A percentile compares a stretch with the other conserved stretches of the same genome.
These are phyloP conservation scores for Mucuna pruriens DNA, from an alignment of 306 rosid genomes.

Conservation along the genomic window DNA sequence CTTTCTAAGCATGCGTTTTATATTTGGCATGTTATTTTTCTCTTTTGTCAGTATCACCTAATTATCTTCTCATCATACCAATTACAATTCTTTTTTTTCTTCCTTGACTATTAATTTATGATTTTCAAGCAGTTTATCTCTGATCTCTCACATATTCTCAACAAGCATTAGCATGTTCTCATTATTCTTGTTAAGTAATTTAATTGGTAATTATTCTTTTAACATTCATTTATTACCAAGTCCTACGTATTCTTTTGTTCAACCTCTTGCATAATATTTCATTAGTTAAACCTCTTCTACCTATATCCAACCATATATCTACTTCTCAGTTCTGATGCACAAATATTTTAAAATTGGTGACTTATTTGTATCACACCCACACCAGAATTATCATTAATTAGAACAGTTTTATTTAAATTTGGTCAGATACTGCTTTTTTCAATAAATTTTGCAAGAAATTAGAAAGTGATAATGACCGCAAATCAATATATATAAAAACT, in stretches of 20 bases:
- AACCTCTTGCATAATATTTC: neutral
- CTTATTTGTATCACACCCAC: no score
- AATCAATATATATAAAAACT: neutral
- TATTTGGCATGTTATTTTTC: neutral
- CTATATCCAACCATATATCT: neutral
- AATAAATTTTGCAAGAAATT: no score
- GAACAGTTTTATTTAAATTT: no score
- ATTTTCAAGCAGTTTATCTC: neutral
- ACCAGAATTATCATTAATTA: no score
- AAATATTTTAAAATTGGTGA: no score
- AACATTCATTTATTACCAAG: neutral
- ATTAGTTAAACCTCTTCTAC: neutral
- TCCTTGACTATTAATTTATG: neutral
- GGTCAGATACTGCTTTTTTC: no score
- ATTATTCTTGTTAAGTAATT: neutral
- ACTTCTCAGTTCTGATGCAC: neutral
- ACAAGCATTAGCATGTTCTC: neutral
- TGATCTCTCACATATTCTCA: neutral
- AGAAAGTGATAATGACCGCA: no score
- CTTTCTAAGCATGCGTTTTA: slow-evolving; percentile 25
- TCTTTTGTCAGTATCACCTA: slow-evolving; percentile 36
- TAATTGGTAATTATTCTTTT: neutral
- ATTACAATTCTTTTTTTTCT: neutral
- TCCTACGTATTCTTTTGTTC: no score
- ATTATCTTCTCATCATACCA: neutral